Percentiles rank a stretch among this genome's conserved stretches.
Evolutionary conservation across 306 rosid genomes (phyloP).

Genomic region (Luffa aegyptiaca): DNA sequence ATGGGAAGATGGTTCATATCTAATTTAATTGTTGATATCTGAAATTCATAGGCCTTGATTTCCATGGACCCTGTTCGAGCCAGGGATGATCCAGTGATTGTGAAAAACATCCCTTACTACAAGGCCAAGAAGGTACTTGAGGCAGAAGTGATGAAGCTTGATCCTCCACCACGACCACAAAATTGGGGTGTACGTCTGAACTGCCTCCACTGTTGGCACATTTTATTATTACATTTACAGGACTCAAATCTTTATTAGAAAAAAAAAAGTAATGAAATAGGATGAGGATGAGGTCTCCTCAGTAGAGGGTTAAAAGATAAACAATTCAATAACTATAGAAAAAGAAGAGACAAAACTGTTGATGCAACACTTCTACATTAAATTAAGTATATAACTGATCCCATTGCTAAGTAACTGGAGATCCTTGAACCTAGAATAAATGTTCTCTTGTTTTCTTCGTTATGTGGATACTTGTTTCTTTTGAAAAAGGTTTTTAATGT

Average conservation of each 20-base stretch:
- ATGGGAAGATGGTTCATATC: neutral
- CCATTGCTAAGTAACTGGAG: neutral
- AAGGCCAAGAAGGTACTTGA: slow-evolving; percentile 84
- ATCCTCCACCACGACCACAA: slow-evolving; percentile 85
- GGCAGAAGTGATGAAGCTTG: slow-evolving; percentile 72
- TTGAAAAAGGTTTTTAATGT: neutral
- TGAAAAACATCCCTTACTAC: slow-evolving; percentile 67
- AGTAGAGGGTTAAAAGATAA: neutral
- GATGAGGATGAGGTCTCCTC: neutral
- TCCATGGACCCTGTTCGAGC: slow-evolving; percentile 89
- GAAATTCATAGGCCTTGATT: slow-evolving; percentile 57
- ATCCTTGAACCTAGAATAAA: neutral
- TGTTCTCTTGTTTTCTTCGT: neutral
- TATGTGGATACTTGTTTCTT: neutral
- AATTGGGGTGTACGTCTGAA: slow-evolving; percentile 81
- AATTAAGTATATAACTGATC: neutral
- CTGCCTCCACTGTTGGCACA: neutral
- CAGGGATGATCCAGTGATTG: slow-evolving; percentile 79
- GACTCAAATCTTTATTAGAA: neutral
- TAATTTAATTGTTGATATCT: neutral
- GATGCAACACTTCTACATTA: neutral
- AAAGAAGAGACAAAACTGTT: neutral
- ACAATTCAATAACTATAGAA: neutral
- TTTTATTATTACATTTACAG: neutral
- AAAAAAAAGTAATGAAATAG: neutral